Base-by-base conservation (phyloP, 345 rosid genomes). In the Mercurialis annua region DNA sequence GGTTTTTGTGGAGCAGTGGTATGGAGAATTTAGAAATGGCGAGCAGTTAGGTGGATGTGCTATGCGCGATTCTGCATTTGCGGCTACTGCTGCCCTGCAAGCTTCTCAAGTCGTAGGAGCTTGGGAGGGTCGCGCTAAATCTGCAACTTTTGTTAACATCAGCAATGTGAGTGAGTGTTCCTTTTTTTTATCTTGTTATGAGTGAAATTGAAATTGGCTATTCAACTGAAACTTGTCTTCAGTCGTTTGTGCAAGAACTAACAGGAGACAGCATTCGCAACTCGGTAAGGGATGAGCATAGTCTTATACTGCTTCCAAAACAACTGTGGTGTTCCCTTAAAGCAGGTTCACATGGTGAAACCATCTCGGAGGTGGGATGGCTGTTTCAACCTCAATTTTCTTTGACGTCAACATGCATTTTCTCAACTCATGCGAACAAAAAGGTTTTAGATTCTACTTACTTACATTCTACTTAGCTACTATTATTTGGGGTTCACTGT, bases 1-100 rank as follows among this genome's bases (percentile, higher is more conserved):
- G 62, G 92, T 90, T 33, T 94, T 87, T 56, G 49, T 86, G 8
- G 95, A 94, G 85, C 92, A 76, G 53, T 94, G 96, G 95, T 77
- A 89, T 53, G 97, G 99, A 53, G 92, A 95, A 10, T 94, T 84
- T 75, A 85, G 92, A 77, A 80, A 91, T 51, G 97, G 96, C 17
- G 95, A 90, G 36, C 91, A 89, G 71, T 77, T 89, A 2, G 99
- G 97, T 42, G 96, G 96, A 72, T 90, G 96, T 70, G 87, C 96
- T 10, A 84, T 85, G 33, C 81, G 90, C 21, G 92, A 86, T 80
- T 79, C 95, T 36, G 86, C 85, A 30, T 94, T 94, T 75, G 99
- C 97, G 48, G 82, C 97, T 29, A 85, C 92, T 40, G 76, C 86
- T 63, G 70, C 90, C 67, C 50, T 78, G 16, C n/a, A 74, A 63